Evolutionary conservation across 2,329 filamentous ascomycete genomes (phyloP), one percentile per base, ranked within the genome.

Genomic region (Graphiopsis chlorocephala): DNA sequence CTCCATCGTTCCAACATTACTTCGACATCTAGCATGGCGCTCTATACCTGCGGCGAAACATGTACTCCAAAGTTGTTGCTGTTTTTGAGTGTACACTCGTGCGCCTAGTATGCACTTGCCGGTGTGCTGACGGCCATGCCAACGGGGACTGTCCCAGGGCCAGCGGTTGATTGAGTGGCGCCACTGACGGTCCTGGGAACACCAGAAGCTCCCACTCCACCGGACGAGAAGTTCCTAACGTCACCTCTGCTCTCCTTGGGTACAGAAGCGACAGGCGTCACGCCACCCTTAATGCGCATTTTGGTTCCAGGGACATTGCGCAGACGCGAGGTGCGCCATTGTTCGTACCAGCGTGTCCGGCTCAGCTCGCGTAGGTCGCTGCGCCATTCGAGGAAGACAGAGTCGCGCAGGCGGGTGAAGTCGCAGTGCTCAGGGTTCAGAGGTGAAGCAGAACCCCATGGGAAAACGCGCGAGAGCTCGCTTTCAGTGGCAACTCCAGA

Each of bases 401-500:
- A 89, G 66, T 98, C 93, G 79, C 95, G 95, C 70, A 99, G 85
- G 67, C 90, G 89, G 64, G 90, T 83, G 77, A 97, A 99, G 78
- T 99, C 95, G 79, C 95, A 99, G 80, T 99, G 95, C 71, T 91
- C 87, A 31, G 88, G 84, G 73, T 98, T 89, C 81, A 95, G 93
- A 0, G 95, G 95, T 74, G 98, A 92, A 4, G 95, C 95, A 71
- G 97, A 96, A 7, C 95, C 95, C 95, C 95, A 99, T 0, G 95
- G 91, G 76, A 98, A 99, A 69, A 90, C 89, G 66, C 95, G 90
- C 11, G 72, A 95, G 20, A 64, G 55, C 17, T 64, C 56, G 25
- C 29, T 91, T 77, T 97, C 95, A 53, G 91, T 85, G 75, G 97
- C 93, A 0, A 93, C 93, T 69, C 91, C 96, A 33, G 55, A 47